Evolutionary conservation across 768 basidiomycete species (phyloP).

Genomic region (Tremella fuciformis): DNA sequence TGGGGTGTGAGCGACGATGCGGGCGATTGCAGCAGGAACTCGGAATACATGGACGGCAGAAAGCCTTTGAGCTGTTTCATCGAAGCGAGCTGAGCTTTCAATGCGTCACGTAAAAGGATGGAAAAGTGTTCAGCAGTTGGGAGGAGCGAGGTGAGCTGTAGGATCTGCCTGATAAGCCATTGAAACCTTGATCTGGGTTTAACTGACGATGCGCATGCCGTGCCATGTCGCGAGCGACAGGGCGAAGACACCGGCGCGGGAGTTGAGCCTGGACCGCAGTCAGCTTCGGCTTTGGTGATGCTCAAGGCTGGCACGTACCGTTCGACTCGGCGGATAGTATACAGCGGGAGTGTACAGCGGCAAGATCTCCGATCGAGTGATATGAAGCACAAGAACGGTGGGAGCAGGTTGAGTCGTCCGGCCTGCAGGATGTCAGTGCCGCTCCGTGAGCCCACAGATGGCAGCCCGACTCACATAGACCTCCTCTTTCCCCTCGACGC

Average conservation of each 20-base stretch:
- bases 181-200: not conserved
- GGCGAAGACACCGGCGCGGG: constrained; percentile 92
- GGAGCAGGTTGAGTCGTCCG: constrained; percentile 81
- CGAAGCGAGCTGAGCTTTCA: constrained; percentile 71
- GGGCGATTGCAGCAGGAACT: constrained; percentile 66
- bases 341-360: constrained; percentile 83
- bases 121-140: constrained; percentile 94
- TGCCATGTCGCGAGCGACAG: constrained; percentile 92
- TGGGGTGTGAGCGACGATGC: constrained; percentile 9
- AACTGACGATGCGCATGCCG: constrained; percentile 80
- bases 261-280: constrained; percentile 60
- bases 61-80: constrained; percentile 93
- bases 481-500: constrained; percentile 80
- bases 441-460: not conserved
- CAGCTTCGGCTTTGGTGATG: not conserved
- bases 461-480: constrained; percentile 69
- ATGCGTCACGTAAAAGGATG: constrained; percentile 75
- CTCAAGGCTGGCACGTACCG: constrained; percentile 51
- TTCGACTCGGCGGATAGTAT: constrained; percentile 89
- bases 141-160: constrained; percentile 88
- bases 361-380: constrained; percentile 91
- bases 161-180: constrained; percentile 54
- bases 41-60: constrained; percentile 89
- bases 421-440: constrained; percentile 58
- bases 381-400: constrained; percentile 84